Evolutionary conservation across 1,284 basidiomycete genomes (phyloP).

Genomic region (Heliocybe sulcata): DNA sequence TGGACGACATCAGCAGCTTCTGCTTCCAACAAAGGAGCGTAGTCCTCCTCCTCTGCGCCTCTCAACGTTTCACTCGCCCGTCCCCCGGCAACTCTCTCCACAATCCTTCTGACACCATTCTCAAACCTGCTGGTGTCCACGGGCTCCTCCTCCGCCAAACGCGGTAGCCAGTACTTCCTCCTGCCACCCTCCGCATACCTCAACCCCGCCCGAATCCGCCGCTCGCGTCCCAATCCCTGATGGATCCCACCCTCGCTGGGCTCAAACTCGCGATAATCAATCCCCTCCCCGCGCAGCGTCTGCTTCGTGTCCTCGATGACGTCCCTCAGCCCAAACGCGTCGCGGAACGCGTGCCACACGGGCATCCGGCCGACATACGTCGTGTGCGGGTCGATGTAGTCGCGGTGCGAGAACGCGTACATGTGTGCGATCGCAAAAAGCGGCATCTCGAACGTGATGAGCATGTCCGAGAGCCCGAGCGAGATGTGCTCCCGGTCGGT

Average conservation of each 20-base stretch:
- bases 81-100: conserved; percentile 33
- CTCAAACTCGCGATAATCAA: conserved; percentile 94
- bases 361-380: conserved; percentile 83
- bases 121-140: conserved; percentile 25
- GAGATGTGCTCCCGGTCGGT: conserved; percentile 89
- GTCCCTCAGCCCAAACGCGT: conserved; percentile 83
- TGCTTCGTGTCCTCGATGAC: conserved; percentile 82
- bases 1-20: conserved; percentile 68
- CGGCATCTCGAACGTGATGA: conserved; percentile 98
- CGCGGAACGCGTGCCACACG: conserved; percentile 79
- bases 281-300: conserved; percentile 83
- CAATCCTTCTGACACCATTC: conserved; percentile 33
- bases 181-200: conserved; percentile 87
- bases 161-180: conserved; percentile 87
- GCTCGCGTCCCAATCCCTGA: conserved; percentile 74
- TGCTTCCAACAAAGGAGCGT: conserved; percentile 67
- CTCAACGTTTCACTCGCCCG: conserved; percentile 5
- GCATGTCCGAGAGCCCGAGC: conserved; percentile 81
- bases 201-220: conserved; percentile 83
- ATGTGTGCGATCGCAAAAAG: conserved; percentile 92
- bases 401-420: conserved; percentile 81
- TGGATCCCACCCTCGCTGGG: conserved; percentile 93
- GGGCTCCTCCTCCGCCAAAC: conserved; percentile 40
- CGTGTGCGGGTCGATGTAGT: conserved; percentile 69
- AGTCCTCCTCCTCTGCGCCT: conserved; percentile 54